Evolutionary conservation across 306 rosid genomes (phyloP), one percentile per base, ranked within the genome.

Genomic region (Astragalus glycyphyllos): DNA sequence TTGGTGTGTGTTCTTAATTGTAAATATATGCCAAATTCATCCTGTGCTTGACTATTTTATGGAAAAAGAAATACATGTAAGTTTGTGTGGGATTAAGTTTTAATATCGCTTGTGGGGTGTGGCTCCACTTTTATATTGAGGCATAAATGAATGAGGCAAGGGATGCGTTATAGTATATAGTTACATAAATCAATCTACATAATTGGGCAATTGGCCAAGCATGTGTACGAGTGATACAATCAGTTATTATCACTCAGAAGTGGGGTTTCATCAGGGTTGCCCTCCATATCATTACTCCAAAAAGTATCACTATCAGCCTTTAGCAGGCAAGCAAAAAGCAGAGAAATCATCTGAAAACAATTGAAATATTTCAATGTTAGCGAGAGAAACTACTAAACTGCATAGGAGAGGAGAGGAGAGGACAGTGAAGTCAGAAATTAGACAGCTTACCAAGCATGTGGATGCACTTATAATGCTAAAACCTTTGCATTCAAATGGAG

Each of bases 401-500:
- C 34, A 8, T 5, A 74, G n/a, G 42, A 42, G 5, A 62, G 13
- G 56, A 37, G 54, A 53, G 45, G 1, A 35, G 31, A 35, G 40
- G 11, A 68, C 34, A 74, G 11, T 64, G 57, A 41, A 63, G 70
- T 51, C n/a, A 74, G 12, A 68, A 35, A 49, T 44, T 51, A 54
- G 14, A 54, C 38, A 31, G 37, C 64, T 80, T 71, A 85, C 97
- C 93, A 89, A 82, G 86, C 83, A 69, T 69, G 89, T 32, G 35
- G 96, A 89, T 72, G 93, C 96, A 54, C 87, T 76, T 46, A 91
- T 77, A 14, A 91, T 80, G 88, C 91, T 85, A 69, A 91, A 91
- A 61, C 96, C 97, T 87, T 91, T 91, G 81, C 96, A 91, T 50
- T 89, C 68, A 85, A 91, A 91, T 26, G 97, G 97, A 11, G 97